Percentiles rank a stretch among this genome's conserved stretches.
Conservation (phyloP, 805 yeast species). For the Cyberlindnera mrakii region DNA sequence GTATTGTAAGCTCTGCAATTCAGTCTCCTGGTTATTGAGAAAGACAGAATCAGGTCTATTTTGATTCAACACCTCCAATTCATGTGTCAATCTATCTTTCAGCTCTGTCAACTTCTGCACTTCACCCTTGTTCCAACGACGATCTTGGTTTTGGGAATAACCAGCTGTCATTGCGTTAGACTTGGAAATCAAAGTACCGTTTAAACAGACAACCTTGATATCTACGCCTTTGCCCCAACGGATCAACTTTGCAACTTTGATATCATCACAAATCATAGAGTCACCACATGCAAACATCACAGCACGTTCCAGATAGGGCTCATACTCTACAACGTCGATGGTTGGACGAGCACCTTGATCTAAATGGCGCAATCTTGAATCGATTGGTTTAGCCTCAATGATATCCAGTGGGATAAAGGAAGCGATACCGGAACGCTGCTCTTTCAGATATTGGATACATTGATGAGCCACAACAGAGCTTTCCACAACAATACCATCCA, state of each 20-base stretch:
- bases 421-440: slow-evolving; percentile 78
- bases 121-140: slow-evolving; percentile 72
- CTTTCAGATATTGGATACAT: slow-evolving; percentile 75
- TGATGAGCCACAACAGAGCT: slow-evolving; percentile 59
- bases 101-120: slow-evolving; percentile 46
- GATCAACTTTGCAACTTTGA: slow-evolving; percentile 61
- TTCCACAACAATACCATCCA: slow-evolving; percentile 84
- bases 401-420: slow-evolving; percentile 86
- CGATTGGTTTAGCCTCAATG: slow-evolving; percentile 51
- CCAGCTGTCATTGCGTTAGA: slow-evolving; percentile 96
- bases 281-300: slow-evolving; percentile 75
- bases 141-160: slow-evolving; percentile 39
- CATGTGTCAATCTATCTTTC: slow-evolving; percentile 40
- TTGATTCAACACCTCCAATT: slow-evolving; percentile 36
- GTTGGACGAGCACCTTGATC: slow-evolving; percentile 57
- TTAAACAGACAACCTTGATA: slow-evolving; percentile 70
- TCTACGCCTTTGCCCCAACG: slow-evolving; percentile 59
- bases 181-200: slow-evolving; percentile 79
- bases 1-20: slow-evolving; percentile 43
- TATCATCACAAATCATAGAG: slow-evolving; percentile 68
- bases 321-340: slow-evolving; percentile 68
- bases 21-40: slow-evolving; percentile 53
- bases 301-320: slow-evolving; percentile 64
- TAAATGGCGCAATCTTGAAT: slow-evolving; percentile 47
- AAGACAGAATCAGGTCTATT: slow-evolving; percentile 47